These are phyloP conservation scores for Berkeleyomyces basicola DNA, from an alignment of 2,329 filamentous ascomycete genomes.

Conservation along the genomic window DNA sequence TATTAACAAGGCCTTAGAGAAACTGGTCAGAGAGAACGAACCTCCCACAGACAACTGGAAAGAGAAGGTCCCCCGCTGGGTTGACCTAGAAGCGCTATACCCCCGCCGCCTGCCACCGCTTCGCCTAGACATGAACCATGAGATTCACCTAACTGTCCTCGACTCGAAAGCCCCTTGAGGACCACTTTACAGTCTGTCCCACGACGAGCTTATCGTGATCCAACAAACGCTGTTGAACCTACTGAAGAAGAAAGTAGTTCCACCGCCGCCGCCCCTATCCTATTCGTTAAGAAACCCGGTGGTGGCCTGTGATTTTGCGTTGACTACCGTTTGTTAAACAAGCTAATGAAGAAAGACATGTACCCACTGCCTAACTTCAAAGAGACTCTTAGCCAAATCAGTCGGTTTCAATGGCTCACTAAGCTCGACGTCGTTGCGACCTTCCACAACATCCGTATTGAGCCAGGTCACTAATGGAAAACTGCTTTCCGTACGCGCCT, in stretches of 20 bases:
- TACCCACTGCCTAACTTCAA: not conserved
- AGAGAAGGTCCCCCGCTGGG: not conserved
- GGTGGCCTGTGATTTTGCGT: not conserved
- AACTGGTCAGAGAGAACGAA: not conserved
- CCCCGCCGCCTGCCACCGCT: not conserved
- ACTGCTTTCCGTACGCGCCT: not conserved
- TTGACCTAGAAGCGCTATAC: not conserved
- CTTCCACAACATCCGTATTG: not conserved
- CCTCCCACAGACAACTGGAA: not conserved
- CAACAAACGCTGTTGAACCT: not conserved
- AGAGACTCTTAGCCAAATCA: not conserved
- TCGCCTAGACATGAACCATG: not conserved
- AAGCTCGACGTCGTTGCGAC: not conserved
- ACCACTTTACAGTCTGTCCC: not conserved
- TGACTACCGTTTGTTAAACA: not conserved
- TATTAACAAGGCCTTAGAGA: not conserved
- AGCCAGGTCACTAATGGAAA: not conserved
- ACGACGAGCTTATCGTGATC: not conserved
- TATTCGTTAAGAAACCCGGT: not conserved
- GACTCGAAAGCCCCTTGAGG: not conserved
- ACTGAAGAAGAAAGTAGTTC: not conserved
- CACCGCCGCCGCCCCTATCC: not conserved
- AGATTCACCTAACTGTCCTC: not conserved
- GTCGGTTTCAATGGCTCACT: not conserved
- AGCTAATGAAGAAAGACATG: not conserved